Base-by-base conservation (phyloP, 768 basidiomycete genomes). In the Serendipita sp. region DNA sequence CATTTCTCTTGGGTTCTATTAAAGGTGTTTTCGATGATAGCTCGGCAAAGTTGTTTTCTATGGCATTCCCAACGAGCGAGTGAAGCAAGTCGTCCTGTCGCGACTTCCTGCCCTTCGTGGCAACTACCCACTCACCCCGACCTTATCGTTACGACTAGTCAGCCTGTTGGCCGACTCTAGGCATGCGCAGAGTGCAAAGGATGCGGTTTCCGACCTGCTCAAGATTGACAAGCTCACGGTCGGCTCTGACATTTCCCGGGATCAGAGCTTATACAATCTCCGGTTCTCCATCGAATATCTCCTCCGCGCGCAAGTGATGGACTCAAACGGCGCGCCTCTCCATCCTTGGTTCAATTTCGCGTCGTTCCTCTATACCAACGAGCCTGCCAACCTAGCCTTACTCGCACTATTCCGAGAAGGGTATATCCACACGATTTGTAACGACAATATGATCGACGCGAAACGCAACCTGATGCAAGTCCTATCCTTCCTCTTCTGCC, bases 31-130 rank as follows among this genome's bases (percentile, higher is more conserved):
- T 23, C 23, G 28, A 35, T 44, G 23, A 48, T 44, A 67, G 66
- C 75, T 84, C 0, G 86, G 86, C 4, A 85, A 84, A 63, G 85
- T 88, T 44, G 76, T 88, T 1, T 88, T 89, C 74, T 86, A 85
- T 69, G 86, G 85, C 28, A 70, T 88, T 4, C 73, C 84, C 2
- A 77, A 84, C 70, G 81, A 84, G 65, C 78, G 84, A 45, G 80
- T 85, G 2, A 81, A 85, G 67, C 80, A 85, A 32, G 74, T 89
- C 30, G 75, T 84, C 3, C 72, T 86, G 0, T 88, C 87, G 15
- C 81, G 76, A 68, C 75, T 85, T 28, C 87, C 84, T 3, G 77
- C 80, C 11, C 77, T 87, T 3, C 78, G 79, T 38, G 84, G 83
- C 16, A 81, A 78, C 65, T 88, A 86, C 73, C 86, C 86, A 0